These are phyloP conservation scores for Neolentinus lepideus DNA, from an alignment of 1,284 basidiomycete species.

Conservation along the genomic window DNA sequence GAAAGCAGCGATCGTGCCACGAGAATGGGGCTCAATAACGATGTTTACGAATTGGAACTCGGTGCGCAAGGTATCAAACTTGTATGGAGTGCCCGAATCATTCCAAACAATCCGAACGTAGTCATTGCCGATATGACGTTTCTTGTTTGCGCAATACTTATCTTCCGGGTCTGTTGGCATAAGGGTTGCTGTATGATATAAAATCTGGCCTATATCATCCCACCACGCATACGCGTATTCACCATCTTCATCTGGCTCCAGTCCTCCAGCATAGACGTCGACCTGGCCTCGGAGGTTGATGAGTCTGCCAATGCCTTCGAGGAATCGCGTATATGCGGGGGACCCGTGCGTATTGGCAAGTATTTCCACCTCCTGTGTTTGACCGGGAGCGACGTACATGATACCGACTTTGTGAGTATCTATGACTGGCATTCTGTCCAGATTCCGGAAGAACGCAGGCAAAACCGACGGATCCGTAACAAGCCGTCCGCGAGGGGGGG, in stretches of 20 bases:
- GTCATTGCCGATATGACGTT: constrained; percentile 92
- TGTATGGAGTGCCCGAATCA: constrained; percentile 83
- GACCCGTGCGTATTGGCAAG: constrained; percentile 90
- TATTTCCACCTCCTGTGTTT: constrained; percentile 82
- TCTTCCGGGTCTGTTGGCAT: constrained; percentile 83
- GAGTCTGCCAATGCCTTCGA: constrained; percentile 84
- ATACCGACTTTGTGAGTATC: constrained; percentile 98
- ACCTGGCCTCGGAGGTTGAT: constrained; percentile 88
- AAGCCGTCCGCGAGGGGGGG: neutral
- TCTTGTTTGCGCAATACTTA: constrained; percentile 75
- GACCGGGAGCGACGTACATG: constrained; percentile 92
- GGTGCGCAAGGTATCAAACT: constrained; percentile 86
- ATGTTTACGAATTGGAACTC: constrained; percentile 99
- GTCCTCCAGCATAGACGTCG: constrained; percentile 92
- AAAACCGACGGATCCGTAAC: constrained; percentile 29
- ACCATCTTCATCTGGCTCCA: constrained; percentile 84
- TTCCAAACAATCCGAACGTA: constrained; percentile 97
- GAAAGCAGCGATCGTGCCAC: constrained; percentile 75
- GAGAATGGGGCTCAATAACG: constrained; percentile 90
- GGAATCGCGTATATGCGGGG: constrained; percentile 89
- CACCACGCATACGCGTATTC: constrained; percentile 99
- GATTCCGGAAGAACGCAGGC: constrained; percentile 51
- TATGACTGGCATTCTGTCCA: constrained; percentile 91
- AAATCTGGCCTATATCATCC: constrained; percentile 94
- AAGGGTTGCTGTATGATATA: constrained; percentile 95